A percentile compares a stretch with the other conserved stretches of the same genome.
Conservation (phyloP, 768 basidiomycete genomes). For the Aureoboletus auriporus region DNA sequence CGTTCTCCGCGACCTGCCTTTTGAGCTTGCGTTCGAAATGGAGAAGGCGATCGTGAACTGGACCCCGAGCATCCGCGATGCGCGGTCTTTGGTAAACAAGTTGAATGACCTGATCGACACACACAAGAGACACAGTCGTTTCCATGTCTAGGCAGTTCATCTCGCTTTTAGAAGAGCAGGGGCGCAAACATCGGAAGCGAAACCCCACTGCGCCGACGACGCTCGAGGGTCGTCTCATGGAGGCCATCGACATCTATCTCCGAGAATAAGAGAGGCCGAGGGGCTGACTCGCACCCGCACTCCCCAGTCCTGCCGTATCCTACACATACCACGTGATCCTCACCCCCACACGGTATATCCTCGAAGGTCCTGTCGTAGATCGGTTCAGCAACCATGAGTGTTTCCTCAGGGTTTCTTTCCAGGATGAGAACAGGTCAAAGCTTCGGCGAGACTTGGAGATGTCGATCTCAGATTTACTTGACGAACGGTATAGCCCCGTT, state of each 20-base stretch:
- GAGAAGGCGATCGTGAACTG: conserved; percentile 34
- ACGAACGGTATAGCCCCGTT: conserved; percentile 30
- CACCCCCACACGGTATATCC: conserved; percentile 36
- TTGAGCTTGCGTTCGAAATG: conserved; percentile 36
- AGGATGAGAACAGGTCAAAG: conserved; percentile 42
- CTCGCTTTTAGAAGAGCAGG: conserved; percentile 16
- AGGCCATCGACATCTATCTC: conserved; percentile 16
- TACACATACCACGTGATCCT: conserved; percentile 36
- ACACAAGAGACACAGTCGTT: conserved; percentile 12
- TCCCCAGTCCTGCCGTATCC: conserved; percentile 17
- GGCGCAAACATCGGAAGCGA: not conserved
- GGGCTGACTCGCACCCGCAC: conserved; percentile 21
- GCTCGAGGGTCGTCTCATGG: conserved; percentile 11
- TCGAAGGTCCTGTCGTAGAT: conserved; percentile 39
- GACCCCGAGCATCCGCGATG: conserved; percentile 22
- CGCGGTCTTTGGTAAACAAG: conserved; percentile 14
- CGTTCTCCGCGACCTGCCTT: conserved; percentile 26
- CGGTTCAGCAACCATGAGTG: conserved; percentile 36
- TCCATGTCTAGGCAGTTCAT: conserved; percentile 24
- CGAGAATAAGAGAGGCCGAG: conserved; percentile 23
- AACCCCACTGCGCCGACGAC: conserved; percentile 2
- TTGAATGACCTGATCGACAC: conserved; percentile 19
- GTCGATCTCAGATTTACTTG: conserved; percentile 31
- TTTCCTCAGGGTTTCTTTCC: conserved; percentile 46
- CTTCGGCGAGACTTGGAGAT: conserved; percentile 31